phyloP scores from a whole-genome alignment of 257 asterid species.

The Misopates orontium region DNA sequence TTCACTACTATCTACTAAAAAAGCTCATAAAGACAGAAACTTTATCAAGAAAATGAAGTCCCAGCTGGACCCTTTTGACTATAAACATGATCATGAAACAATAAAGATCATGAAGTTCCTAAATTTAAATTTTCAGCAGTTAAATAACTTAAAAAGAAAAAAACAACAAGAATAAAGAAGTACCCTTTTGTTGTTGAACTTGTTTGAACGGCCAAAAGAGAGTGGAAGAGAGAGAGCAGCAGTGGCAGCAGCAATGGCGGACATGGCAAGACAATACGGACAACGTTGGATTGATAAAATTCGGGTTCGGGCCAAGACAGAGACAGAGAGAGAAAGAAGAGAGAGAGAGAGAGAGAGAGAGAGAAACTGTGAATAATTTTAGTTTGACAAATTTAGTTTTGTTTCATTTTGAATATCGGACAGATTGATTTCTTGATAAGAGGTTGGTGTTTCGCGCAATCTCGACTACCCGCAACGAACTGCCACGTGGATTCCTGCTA shows the following conservation, averaged over 20 bases:
- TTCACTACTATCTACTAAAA: not conserved
- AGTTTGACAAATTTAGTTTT: conserved; percentile 28
- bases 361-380: not conserved
- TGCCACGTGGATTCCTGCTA: conserved; percentile 56
- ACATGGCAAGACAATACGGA: conserved; percentile 48
- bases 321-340: conserved; percentile 24
- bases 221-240: conserved; percentile 78
- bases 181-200: conserved; percentile 62
- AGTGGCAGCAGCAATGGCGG: conserved; percentile 77
- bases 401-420: too few species aligned
- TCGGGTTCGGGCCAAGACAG: conserved; percentile 25
- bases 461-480: conserved; percentile 47
- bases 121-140: not conserved
- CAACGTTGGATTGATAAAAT: conserved; percentile 15
- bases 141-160: not conserved
- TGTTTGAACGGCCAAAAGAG: conserved; percentile 52
- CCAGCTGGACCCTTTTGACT: too few species aligned
- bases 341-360: conserved; percentile 19
- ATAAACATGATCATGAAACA: conserved; percentile 17
- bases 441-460: conserved; percentile 61
- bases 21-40: not conserved
- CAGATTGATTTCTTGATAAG: conserved; percentile 51
- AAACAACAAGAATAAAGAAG: not conserved
- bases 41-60: not conserved
- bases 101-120: not conserved